Conservation (phyloP, 768 basidiomycete species). For the Leccinellum luteum region DNA sequence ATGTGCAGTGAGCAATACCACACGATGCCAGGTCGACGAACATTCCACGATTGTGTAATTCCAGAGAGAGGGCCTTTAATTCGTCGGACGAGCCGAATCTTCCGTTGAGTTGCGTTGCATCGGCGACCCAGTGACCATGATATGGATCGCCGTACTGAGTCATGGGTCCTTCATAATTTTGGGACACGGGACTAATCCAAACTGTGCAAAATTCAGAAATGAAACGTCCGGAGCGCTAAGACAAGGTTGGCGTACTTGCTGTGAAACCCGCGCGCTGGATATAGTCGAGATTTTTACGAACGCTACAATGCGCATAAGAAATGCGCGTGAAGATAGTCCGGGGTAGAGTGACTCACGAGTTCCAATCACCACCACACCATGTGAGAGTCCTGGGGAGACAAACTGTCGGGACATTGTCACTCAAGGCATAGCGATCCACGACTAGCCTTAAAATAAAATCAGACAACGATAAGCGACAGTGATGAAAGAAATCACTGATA, state of each 20-base stretch:
- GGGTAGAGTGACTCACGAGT: conserved; percentile 2
- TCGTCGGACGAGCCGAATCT: conserved; percentile 74
- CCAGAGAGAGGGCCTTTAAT: conserved; percentile 61
- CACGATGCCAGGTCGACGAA: conserved; percentile 25
- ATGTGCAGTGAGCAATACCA: background rate
- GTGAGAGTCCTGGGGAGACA: conserved; percentile 13
- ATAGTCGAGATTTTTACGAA: conserved; percentile 79
- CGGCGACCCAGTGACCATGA: conserved; percentile 82
- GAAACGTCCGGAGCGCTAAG: background rate
- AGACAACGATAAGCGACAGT: background rate
- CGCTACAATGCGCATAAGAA: conserved; percentile 30
- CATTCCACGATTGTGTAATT: conserved; percentile 73
- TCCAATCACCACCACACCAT: conserved; percentile 20
- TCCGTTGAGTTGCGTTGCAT: conserved; percentile 63
- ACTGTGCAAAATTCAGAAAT: conserved; percentile 36
- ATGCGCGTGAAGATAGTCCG: background rate
- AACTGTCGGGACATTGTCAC: background rate
- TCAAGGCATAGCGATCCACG: conserved; percentile 13
- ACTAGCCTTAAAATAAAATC: conserved; percentile 2
- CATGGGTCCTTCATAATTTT: conserved; percentile 71
- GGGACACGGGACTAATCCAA: conserved; percentile 81
- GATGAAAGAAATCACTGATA: conserved; percentile 7
- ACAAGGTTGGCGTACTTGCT: conserved; percentile 44
- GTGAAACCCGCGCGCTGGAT: conserved; percentile 82
- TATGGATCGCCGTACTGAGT: conserved; percentile 80